phyloP scores from a whole-genome alignment of 2,329 filamentous ascomycete species.

The Hyphodiscus sp. region DNA sequence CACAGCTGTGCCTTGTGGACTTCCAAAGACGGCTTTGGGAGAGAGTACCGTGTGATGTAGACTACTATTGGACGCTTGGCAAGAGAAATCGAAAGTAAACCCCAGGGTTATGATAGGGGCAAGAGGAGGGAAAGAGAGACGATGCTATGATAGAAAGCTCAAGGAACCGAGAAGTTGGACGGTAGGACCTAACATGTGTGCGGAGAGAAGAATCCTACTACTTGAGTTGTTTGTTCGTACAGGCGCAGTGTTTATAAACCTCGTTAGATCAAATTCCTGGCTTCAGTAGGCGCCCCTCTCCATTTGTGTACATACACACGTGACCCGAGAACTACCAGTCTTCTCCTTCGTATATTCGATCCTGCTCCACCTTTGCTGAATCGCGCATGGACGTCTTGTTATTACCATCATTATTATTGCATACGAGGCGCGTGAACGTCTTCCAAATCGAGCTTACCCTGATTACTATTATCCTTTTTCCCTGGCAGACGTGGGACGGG shows the following conservation, averaged over 20 bases:
- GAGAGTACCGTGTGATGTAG: no score
- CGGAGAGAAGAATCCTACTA: not conserved
- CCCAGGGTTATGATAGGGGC: not conserved
- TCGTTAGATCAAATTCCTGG: no score
- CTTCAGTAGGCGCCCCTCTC: not conserved
- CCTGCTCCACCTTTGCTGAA: not conserved
- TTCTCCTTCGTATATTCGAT: no score
- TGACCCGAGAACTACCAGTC: not conserved
- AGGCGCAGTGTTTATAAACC: not conserved
- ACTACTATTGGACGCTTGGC: not conserved
- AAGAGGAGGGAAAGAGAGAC: not conserved
- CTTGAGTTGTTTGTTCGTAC: not conserved
- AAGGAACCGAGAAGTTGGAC: not conserved
- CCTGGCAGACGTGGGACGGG: not conserved
- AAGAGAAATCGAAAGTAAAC: not conserved
- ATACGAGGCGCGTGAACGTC: not conserved
- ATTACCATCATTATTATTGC: not conserved
- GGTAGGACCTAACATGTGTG: not conserved
- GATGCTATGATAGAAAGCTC: not conserved
- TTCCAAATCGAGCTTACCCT: not conserved
- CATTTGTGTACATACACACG: not conserved
- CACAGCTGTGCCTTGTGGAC: no score
- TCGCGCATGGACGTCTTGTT: not conserved
- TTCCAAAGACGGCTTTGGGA: no score
- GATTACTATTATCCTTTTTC: not conserved